Conservation (phyloP, 2,329 filamentous ascomycete species). For the Fusarium algeriense region DNA sequence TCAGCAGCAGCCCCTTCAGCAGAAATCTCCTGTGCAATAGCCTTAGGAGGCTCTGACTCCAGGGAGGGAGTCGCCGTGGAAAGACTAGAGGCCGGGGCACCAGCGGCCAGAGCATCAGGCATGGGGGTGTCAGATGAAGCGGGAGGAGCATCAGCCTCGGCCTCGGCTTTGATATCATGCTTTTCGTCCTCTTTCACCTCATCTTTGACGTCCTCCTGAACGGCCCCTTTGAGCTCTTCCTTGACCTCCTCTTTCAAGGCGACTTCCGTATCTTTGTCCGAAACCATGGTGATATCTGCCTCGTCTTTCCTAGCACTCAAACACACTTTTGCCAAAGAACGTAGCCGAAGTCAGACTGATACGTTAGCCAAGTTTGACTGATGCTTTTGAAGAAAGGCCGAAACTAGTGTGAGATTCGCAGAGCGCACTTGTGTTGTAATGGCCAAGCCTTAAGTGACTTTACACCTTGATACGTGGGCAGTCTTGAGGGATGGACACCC, state of each 20-base stretch:
- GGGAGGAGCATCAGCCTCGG: constrained; percentile 7
- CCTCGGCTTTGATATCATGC: constrained; percentile 15
- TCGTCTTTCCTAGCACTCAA: constrained; percentile 17
- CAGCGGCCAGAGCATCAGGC: constrained; percentile 16
- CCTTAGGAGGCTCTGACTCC: constrained; percentile 4
- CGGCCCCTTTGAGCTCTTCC: constrained; percentile 22
- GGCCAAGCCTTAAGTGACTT: constrained; percentile 21
- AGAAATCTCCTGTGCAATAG: constrained; percentile 11
- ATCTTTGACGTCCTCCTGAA: constrained; percentile 27
- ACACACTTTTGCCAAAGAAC: constrained; percentile 28
- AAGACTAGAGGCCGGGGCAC: constrained; percentile 18
- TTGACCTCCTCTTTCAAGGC: constrained; percentile 44
- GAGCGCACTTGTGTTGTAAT: constrained; percentile 11
- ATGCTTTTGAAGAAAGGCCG: not conserved
- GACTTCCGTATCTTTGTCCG: constrained; percentile 42
- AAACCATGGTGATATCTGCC: constrained; percentile 34
- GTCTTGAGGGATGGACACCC: constrained; percentile 15
- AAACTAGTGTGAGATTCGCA: not conserved
- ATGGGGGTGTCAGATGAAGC: constrained; percentile 23
- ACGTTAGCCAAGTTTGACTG: not conserved
- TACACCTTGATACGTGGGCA: constrained; percentile 16
- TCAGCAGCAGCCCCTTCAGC: not conserved
- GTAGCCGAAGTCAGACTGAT: constrained; percentile 7
- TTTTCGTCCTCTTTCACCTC: constrained; percentile 40
- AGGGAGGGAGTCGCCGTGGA: constrained; percentile 7